Evolutionary conservation across 176 grass and related monocot species (phyloP), one percentile per base, ranked within the genome.

Genomic region (Triticum dicoccoides): DNA sequence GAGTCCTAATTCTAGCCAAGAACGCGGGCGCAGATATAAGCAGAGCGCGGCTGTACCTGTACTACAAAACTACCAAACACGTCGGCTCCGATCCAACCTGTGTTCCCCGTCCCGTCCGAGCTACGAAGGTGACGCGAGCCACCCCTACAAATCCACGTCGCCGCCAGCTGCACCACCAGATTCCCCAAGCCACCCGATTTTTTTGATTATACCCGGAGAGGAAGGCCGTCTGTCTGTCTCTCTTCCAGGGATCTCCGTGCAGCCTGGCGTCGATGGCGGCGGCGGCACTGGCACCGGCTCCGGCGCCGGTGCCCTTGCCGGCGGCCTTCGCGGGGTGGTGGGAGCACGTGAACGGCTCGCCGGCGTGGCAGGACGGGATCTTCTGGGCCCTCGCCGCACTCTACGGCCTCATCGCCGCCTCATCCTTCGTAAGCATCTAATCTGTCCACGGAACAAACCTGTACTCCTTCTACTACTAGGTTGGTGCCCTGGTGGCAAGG

Each of bases 301-400:
- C 78, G 25, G 34, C 59, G 52, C 47, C 78, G 23, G 41, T 73
- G 51, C 42, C 71, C 44, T 11, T 69, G 78, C 70, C 83, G 75
- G 64, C 79, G 13, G 71, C 67, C 70, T n/a, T 67, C 73, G 79
- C 77, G 47, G 88, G 66, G 44, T 98, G 93, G 96, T 94, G 93
- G 96, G 82, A 94, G 54, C 54, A 63, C 33, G 63, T 98, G 73
- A 89, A 98, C 74, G 87, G 83, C 65, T 98, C 92, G 70, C 76
- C 78, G 67, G 80, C 70, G 70, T 88, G 88, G 87, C 93, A 96
- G 77, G 92, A 93, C 49, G 86, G 83, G 49, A 86, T 96, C 90
- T 98, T 90, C 87, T 86, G 61, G 78, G 12, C 88, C 70, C 90
- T 98, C 66, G 86, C 89, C 70, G 90, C 29, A 42, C 87, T 95